Conservation (phyloP, 2,329 filamentous ascomycete species). For the Scorias spongiosa region DNA sequence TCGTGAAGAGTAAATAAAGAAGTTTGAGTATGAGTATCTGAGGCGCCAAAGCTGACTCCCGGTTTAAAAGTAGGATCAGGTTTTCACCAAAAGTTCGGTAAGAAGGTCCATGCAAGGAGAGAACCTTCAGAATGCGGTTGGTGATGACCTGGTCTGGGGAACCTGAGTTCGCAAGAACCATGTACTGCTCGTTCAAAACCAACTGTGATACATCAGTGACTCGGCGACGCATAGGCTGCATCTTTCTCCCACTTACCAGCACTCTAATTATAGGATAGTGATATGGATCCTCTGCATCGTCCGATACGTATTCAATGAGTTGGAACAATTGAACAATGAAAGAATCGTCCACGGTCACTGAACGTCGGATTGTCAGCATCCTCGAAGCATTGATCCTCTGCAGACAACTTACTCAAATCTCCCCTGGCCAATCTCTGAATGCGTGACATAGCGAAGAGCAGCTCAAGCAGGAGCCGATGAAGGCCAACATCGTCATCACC, state of each 20-base stretch:
- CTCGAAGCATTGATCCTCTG: not conserved
- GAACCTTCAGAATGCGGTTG: constrained; percentile 83
- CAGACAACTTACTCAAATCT: constrained; percentile 47
- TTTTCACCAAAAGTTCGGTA: constrained; percentile 97
- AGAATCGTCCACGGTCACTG: constrained; percentile 50
- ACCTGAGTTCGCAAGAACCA: constrained; percentile 48
- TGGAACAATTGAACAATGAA: constrained; percentile 75
- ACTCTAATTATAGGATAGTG: constrained; percentile 92
- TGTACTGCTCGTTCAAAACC: constrained; percentile 95
- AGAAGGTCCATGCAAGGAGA: constrained; percentile 62
- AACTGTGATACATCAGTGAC: constrained; percentile 38
- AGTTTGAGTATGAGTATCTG: constrained; percentile 95
- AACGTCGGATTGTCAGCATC: not conserved
- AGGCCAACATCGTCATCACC: constrained; percentile 51
- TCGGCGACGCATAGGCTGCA: too few relatives aligned
- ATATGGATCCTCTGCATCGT: constrained; percentile 82
- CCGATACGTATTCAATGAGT: constrained; percentile 73
- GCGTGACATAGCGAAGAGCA: constrained; percentile 92
- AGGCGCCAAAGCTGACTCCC: constrained; percentile 81
- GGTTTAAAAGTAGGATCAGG: constrained; percentile 84
- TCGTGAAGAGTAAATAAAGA: constrained; percentile 89
- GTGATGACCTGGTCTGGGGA: constrained; percentile 47
- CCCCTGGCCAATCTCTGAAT: constrained; percentile 66
- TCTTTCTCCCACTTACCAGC: constrained; percentile 43
- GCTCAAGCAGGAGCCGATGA: constrained; percentile 67